These are phyloP conservation scores for Penicillium corylophilum DNA, from an alignment of 2,329 filamentous ascomycete species.

Conservation along the genomic window DNA sequence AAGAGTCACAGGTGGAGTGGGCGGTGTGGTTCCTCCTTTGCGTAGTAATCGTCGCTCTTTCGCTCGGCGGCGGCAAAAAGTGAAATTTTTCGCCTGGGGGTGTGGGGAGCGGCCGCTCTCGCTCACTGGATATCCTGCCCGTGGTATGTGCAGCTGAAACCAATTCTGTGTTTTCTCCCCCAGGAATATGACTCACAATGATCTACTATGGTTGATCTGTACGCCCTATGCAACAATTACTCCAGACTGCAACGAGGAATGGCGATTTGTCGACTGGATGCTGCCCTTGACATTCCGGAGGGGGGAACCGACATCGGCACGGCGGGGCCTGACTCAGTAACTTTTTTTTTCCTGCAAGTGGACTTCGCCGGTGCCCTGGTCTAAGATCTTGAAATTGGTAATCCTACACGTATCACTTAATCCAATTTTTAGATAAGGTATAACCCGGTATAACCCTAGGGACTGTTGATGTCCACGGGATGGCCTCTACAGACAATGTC, in stretches of 20 bases:
- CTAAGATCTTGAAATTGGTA: not conserved
- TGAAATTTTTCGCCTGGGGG: conserved; percentile 22
- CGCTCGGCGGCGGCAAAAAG: conserved; percentile 29
- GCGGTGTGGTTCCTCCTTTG: conserved; percentile 26
- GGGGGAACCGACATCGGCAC: conserved; percentile 13
- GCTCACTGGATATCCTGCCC: conserved; percentile 5
- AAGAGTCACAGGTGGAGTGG: conserved; percentile 36
- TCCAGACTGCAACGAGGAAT: not conserved
- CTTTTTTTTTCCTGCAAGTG: not conserved
- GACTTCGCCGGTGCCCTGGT: conserved; percentile 4
- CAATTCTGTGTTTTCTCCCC: not conserved
- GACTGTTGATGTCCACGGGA: not conserved
- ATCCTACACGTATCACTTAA: not conserved
- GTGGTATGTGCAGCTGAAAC: not conserved
- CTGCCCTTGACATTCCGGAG: not conserved
- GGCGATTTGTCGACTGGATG: not conserved
- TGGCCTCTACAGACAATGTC: not conserved
- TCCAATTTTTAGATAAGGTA: not conserved
- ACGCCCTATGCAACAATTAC: not conserved
- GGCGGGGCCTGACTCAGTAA: not conserved
- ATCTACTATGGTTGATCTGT: not conserved
- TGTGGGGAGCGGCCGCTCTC: conserved; percentile 14
- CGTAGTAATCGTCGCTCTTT: conserved; percentile 20
- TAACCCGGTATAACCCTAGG: too few species aligned
- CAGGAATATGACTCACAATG: not conserved